These are phyloP conservation scores for Penicillium brasilianum DNA, from an alignment of 2,329 filamentous ascomycete species.

Conservation along the genomic window DNA sequence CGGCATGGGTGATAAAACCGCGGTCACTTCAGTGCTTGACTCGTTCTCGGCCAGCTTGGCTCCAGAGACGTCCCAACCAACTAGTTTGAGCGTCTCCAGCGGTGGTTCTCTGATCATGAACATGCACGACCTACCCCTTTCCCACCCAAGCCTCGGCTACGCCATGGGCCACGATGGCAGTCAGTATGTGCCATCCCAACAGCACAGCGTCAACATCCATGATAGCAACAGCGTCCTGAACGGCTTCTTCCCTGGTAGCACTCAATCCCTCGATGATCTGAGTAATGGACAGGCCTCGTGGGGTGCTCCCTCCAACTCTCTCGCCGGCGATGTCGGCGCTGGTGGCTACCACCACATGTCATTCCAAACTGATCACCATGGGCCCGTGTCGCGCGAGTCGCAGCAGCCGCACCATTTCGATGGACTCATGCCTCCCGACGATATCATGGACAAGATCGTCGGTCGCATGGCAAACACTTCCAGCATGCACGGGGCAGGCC, in stretches of 20 bases:
- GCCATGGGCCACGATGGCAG: conserved; percentile 36
- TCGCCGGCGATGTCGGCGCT: conserved; percentile 39
- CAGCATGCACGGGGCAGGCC: conserved; percentile 42
- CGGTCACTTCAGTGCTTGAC: conserved; percentile 44
- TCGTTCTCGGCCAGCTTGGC: conserved; percentile 39
- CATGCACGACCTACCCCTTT: conserved; percentile 42
- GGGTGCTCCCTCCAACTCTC: conserved; percentile 36
- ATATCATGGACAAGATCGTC: conserved; percentile 46
- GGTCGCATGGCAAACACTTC: conserved; percentile 40
- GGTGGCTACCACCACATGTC: conserved; percentile 41
- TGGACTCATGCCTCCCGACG: conserved; percentile 40
- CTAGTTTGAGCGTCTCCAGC: conserved; percentile 36
- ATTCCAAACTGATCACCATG: conserved; percentile 40
- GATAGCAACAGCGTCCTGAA: conserved; percentile 41
- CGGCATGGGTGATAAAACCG: conserved; percentile 39
- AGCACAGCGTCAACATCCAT: conserved; percentile 36
- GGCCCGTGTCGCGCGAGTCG: conserved; percentile 39
- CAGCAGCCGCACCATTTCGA: conserved; percentile 42
- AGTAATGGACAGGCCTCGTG: conserved; percentile 38
- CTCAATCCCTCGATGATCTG: conserved; percentile 44
- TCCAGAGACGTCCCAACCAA: conserved; percentile 39
- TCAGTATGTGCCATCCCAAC: conserved; percentile 42
- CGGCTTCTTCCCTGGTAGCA: conserved; percentile 36
- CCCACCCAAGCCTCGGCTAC: conserved; percentile 40
- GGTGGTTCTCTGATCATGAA: conserved; percentile 41